Evolutionary conservation across 345 rosid genomes (phyloP), one percentile per base, ranked within the genome.

Genomic region (Eucalyptus urophylla): DNA sequence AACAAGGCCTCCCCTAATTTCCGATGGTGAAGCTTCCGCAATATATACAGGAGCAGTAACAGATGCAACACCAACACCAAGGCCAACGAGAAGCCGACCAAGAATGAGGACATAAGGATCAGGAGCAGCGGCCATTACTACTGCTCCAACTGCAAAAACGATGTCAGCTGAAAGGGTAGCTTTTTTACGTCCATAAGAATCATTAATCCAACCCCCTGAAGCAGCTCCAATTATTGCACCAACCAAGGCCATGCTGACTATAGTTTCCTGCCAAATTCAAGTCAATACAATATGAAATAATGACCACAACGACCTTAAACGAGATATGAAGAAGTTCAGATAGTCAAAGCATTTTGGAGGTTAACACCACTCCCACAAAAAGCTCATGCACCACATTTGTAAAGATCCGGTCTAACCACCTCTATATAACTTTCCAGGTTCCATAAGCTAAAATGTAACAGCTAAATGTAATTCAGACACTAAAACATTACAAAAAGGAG

Each of bases 181-280:
- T 88, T 96, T 98, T 94, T 97, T 98, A 15, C 99, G 98, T 76
- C 99, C 99, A 86, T 94, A 94, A 47, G 94, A 91, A 93, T 98
- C 99, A 89, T 98, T 98, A 47, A 97, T 95, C 99, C 99, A 98
- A 67, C 99, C 99, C 37, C 98, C 99, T 25, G 94, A 89, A 72
- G 98, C 97, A 54, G 99, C 99, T 91, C 99, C 99, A 43, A 97
- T 88, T 3, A 98, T 94, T 11, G 99, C 99, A 92, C 99, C 99
- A 86, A 98, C 96, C 94, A 97, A 87, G 81, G 99, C 99, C 99
- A 98, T 98, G 92, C 99, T 97, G 54, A 98, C 99, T 92, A 98
- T 98, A 83, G 99, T 98, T 95, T 98, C 99, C 99, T 98, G 95
- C 91, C 90, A 89, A 88, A 65, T 65, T 76, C 83, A 76, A 76